A percentile compares a stretch with the other conserved stretches of the same genome.
Evolutionary conservation across 2,329 filamentous ascomycete species (phyloP).

Genomic region (Septoria linicola): DNA sequence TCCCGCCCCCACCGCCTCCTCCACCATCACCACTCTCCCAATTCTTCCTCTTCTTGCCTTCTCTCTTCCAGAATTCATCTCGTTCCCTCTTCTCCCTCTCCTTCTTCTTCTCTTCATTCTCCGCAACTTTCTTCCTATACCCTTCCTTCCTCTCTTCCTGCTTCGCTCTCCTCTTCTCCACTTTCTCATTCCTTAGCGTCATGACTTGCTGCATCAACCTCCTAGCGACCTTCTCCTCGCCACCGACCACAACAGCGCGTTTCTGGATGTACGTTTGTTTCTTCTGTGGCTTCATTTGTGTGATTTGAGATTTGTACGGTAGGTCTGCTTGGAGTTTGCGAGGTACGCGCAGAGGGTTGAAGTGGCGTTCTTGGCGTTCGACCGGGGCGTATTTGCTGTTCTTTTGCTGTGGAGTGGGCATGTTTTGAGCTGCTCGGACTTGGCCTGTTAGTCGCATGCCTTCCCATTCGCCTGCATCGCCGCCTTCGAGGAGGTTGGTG

Average conservation of each 20-base stretch:
- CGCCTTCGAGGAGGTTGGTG: slow-evolving; percentile 76
- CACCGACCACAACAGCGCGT: slow-evolving; percentile 78
- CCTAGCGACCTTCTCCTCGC: slow-evolving; percentile 83
- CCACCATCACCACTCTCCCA: slow-evolving; percentile 52
- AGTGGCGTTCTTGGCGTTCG: slow-evolving; percentile 51
- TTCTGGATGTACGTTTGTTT: slow-evolving; percentile 90
- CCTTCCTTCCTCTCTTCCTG: slow-evolving; percentile 83
- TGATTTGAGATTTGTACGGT: slow-evolving; percentile 90
- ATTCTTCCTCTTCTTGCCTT: slow-evolving; percentile 75
- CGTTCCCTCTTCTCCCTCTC: slow-evolving; percentile 86
- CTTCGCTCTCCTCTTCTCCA: slow-evolving; percentile 75
- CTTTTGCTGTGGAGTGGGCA: slow-evolving; percentile 74
- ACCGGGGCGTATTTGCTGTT: slow-evolving; percentile 80
- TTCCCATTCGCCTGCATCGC: slow-evolving; percentile 62
- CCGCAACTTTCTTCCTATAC: slow-evolving; percentile 79
- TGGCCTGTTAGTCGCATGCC: slow-evolving; percentile 93
- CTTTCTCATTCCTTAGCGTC: slow-evolving; percentile 85
- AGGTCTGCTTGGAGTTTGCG: slow-evolving; percentile 76
- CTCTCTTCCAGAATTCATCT: slow-evolving; percentile 87
- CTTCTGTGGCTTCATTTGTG: slow-evolving; percentile 74
- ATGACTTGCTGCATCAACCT: slow-evolving; percentile 90
- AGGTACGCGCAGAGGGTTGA: slow-evolving; percentile 68
- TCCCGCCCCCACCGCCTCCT: slow-evolving; percentile 29
- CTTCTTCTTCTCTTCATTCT: slow-evolving; percentile 78
- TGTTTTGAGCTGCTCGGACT: slow-evolving; percentile 72